Evolutionary conservation across 2,329 filamentous ascomycete species (phyloP), one percentile per base, ranked within the genome.

Genomic region (Claviceps maximensis): DNA sequence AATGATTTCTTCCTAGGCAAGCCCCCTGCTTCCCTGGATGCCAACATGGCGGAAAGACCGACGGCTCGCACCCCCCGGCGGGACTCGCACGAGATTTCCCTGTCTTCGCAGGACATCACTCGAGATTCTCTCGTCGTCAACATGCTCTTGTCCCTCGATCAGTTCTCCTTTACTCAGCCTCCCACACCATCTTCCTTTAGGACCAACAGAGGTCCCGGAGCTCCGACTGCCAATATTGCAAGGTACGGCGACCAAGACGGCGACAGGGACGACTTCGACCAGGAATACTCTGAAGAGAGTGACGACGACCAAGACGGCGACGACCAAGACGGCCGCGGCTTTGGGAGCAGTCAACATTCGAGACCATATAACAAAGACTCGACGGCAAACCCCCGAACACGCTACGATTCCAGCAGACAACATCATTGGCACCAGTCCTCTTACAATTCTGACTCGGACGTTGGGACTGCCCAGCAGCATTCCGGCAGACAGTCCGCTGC

Each of bases 121-220:
- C 83, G 91, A 60, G 88, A 95, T 64, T 96, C 90, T 38, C 83
- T 98, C 59, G 89, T 98, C 55, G 86, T 93, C 69, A 95, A 96
- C 68, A 93, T 98, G 85, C 82, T 97, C 56, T 76, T 93, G 58
- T 95, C 90, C 42, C 83, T 98, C 58, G 91, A 95, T 69, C 86
- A 91, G 67, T 82, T 91, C 64, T 84, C 80, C 42, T 75, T 79
- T 60, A 74, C 68, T 46, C 73, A 77, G 59, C 64, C 70, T 46
- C 58, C 53, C 58, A 44, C 50, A 2, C 44, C 38, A 7, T 21
- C 21, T 41, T 48, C 50, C 48, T 50, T 46, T 38, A 47, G 51
- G 46, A 49, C 25, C 52, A 55, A 51, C 52, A 53, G 52, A 50
- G 52, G 53, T 38, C 44, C 40, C 42, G 33, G 56, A 33, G 56